Evolutionary conservation across 2,329 filamentous ascomycete genomes (phyloP), one percentile per base, ranked within the genome.

Genomic region (Aspergillus floridensis): DNA sequence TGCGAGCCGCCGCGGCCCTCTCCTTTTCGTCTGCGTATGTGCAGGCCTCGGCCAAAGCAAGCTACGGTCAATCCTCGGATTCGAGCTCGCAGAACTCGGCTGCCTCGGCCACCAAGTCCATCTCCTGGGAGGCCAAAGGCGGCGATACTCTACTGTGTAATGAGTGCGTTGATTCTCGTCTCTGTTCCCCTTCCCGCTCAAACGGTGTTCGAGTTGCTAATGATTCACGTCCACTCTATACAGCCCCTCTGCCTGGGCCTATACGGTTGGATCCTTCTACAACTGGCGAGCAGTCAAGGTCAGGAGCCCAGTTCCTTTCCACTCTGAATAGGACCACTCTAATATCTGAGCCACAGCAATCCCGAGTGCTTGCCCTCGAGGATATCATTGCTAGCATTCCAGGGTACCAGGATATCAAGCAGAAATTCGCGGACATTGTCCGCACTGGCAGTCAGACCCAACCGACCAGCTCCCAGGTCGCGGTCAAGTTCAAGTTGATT

Each of bases 111-210:
- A 60, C 21, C 21, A 57, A 50, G 8, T 48, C 16, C 5, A 10
- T 60, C 38, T 35, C 47, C n/a, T 60, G 58, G 58, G 58, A 60
- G 7, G 26, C 26, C 26, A 26, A 26, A 8, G 26, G 26, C 26
- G 26, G 26, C 1, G 26, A 26, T 26, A 26, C 26, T 26, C 26
- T 26, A 1, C 26, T 26, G 1, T 26, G 26, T 26, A 26, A 26
- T 26, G 26, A 26, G 26, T 26, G 26, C 26, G 26, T 26, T 26
- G 26, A 1, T 26, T 26, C 26, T 1, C 1, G 1, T 26, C 26
- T 8, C 2, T 8, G 26, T 7, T 7, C 24, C 7, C 7, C 6
- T 26, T 4, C 24, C 24, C 24, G 24, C 6, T 6, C 24, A 26
- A 8, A 2, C 7, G 26, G 6, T 8, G 26, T 8, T 26, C 26